These are phyloP conservation scores for Funneliformis mosseae DNA, from an alignment of 192 early-diverging fungal genomes.

Conservation along the genomic window DNA sequence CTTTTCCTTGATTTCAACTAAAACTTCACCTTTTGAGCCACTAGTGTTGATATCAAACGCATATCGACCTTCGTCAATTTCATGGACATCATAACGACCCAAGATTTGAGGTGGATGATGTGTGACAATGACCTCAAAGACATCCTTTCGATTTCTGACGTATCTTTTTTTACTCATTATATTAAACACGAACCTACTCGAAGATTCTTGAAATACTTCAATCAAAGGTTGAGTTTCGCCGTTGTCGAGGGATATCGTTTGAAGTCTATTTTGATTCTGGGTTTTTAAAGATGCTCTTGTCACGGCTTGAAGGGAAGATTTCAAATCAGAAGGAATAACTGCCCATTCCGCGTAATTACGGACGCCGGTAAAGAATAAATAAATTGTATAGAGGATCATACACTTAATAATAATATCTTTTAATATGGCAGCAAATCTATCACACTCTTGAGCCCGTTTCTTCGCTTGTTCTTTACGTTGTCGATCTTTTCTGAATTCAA, in stretches of 20 bases:
- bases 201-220: constrained; percentile 16
- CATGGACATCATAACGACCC: not conserved
- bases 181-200: not conserved
- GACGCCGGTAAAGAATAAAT: constrained; percentile 1
- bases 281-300: constrained; percentile 16
- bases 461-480: not conserved
- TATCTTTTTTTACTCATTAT: not conserved
- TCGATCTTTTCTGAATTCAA: constrained; percentile 29
- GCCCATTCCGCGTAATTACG: constrained; percentile 18
- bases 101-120: constrained; percentile 26
- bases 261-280: not conserved
- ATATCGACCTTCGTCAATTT: constrained; percentile 16
- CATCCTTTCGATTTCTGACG: not conserved
- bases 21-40: constrained; percentile 9
- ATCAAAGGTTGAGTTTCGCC: not conserved
- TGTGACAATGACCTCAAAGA: constrained; percentile 19
- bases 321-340: constrained; percentile 23
- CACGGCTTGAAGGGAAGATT: not conserved
- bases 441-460: not conserved
- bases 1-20: constrained; percentile 21
- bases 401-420: not conserved
- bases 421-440: not conserved
- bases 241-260: not conserved
- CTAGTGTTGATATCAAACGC: constrained; percentile 19
- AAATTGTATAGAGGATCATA: not conserved